These are phyloP conservation scores for Clarkia xantiana DNA, from an alignment of 345 rosid genomes.

Conservation along the genomic window DNA sequence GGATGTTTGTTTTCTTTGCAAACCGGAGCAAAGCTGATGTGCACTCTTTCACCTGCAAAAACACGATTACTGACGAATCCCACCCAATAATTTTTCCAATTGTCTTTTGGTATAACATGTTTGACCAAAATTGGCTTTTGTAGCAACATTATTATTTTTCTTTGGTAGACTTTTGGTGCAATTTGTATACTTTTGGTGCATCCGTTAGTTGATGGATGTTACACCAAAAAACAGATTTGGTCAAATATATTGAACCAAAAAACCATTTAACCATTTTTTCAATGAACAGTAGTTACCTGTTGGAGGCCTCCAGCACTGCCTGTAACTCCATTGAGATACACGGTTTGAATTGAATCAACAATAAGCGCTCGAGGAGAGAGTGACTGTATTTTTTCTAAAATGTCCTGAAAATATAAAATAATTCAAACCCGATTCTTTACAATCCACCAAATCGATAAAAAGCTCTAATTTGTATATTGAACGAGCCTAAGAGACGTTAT, in stretches of 20 bases:
- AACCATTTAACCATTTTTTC: background rate
- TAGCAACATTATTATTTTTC: background rate
- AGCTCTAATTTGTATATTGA: background rate
- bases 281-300: slow-evolving; percentile 36
- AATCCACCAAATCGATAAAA: background rate
- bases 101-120: too few species aligned
- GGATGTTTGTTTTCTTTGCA: slow-evolving; percentile 71
- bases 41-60: slow-evolving; percentile 73
- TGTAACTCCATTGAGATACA: slow-evolving; percentile 53
- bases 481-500: background rate
- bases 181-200: too few species aligned
- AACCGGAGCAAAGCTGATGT: slow-evolving; percentile 77
- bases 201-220: too few species aligned
- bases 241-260: too few species aligned
- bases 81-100: too few species aligned
- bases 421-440: background rate
- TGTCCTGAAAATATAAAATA: slow-evolving; percentile 38
- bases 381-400: slow-evolving; percentile 42
- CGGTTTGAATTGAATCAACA: slow-evolving; percentile 87
- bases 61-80: background rate
- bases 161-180: background rate
- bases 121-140: background rate
- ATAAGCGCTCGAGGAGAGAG: slow-evolving; percentile 64
- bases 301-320: slow-evolving; percentile 85
- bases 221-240: too few species aligned